A percentile compares a stretch with the other conserved stretches of the same genome.
These are phyloP conservation scores for Paracoccidioides brasiliensis DNA, from an alignment of 2,329 filamentous ascomycete species.

Conservation along the genomic window DNA sequence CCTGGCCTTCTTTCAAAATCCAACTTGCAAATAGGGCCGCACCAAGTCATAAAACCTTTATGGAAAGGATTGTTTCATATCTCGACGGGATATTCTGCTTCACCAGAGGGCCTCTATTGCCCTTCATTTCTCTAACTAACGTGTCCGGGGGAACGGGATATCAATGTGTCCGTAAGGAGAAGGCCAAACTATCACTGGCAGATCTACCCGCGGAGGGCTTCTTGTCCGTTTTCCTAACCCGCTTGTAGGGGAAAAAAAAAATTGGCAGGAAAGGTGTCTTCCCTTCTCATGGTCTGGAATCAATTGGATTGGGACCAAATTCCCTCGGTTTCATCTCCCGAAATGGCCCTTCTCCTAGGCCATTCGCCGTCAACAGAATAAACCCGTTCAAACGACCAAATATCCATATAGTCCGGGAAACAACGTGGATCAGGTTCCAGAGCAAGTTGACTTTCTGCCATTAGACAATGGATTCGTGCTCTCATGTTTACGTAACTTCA, in stretches of 20 bases:
- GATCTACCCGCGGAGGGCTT: background rate
- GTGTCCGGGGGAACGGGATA: background rate
- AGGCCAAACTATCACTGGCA: background rate
- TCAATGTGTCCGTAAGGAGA: background rate
- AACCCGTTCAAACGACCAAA: background rate
- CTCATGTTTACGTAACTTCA: background rate
- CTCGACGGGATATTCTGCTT: too few relatives aligned
- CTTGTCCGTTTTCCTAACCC: background rate
- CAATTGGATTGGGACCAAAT: too few relatives aligned
- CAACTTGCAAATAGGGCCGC: too few relatives aligned
- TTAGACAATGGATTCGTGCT: background rate
- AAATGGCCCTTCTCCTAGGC: background rate
- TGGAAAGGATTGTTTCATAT: too few relatives aligned
- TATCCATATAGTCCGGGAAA: background rate
- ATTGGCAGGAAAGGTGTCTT: too few relatives aligned
- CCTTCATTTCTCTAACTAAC: background rate
- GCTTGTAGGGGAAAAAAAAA: background rate
- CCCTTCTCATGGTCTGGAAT: too few relatives aligned
- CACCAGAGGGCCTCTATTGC: background rate
- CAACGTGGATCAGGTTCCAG: background rate
- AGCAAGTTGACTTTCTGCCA: background rate
- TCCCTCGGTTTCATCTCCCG: background rate
- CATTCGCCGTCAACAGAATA: too few relatives aligned
- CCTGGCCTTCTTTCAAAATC: too few relatives aligned
- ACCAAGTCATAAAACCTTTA: too few relatives aligned